Base-by-base conservation (phyloP, 2,329 filamentous ascomycete genomes). In the Pseudocercospora fijiensis region DNA sequence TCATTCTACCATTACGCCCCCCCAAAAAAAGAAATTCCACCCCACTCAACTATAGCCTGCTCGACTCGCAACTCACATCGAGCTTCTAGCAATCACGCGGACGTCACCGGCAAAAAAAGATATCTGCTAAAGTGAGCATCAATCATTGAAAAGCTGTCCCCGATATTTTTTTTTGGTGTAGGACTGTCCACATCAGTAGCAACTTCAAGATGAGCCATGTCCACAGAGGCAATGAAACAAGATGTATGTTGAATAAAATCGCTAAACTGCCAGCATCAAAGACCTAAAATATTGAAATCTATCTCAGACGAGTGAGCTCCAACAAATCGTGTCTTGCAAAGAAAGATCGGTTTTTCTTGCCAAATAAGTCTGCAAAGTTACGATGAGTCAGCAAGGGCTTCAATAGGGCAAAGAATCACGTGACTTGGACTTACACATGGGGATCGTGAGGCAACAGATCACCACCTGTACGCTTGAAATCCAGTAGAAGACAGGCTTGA, bases 401-500 rank as follows among this genome's bases (percentile, higher is more conserved):
- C n/a, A 55, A 27, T 26, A n/a, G n/a, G n/a, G 20, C n/a, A 4
- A 7, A 27, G 3, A 20, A 24, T 33, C 37, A 30, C 16, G 33
- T 7, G 13, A 18, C 24, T 30, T 56, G 56, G 41, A 85, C 91
- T 83, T 86, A 96, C 91, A 89, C 84, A 89, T 85, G 0, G 91
- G 90, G 62, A 96, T 83, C 59, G 87, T 92, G 67, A 90, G 75
- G 57, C 89, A 75, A 76, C 92, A 96, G 56, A 96, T 81, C 1
- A 82, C 87, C 0, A 96, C 83, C 78, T 97, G 92, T 18, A 96
- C 86, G 37, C 86, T 89, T 1, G 86, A 88, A 53, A 96, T 84
- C 20, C 85, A 83, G 60, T 90, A 83, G 77, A 97, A 94, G 0
- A 85, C 80, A 53, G 84, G 82, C 64, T 86, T 85, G n/a, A 88